A percentile compares a stretch with the other conserved stretches of the same genome.
Conservation (phyloP, 352 stramenopile species). For the Pythium rhizo-oryzae region DNA sequence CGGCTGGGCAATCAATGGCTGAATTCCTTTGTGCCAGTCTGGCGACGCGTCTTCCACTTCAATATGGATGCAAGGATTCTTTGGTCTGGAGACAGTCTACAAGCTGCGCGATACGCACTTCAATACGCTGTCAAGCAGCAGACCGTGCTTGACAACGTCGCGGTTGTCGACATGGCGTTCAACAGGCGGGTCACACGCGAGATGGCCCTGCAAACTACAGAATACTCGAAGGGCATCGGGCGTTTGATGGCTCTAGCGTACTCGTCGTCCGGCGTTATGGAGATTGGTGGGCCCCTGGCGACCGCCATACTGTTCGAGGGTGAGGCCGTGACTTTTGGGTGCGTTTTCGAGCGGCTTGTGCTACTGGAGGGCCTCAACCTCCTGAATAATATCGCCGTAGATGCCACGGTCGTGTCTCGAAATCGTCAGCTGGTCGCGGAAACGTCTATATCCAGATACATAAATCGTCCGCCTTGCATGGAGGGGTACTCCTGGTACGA, state of each 20-base stretch:
- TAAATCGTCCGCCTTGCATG: slow-evolving; percentile 13
- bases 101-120: slow-evolving; percentile 2
- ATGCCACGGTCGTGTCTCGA: slow-evolving; percentile 21
- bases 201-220: not conserved
- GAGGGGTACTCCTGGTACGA: slow-evolving; percentile 31
- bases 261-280: slow-evolving; percentile 29
- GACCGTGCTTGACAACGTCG: too few species aligned
- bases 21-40: slow-evolving; percentile 23
- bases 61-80: slow-evolving; percentile 20
- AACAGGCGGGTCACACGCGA: slow-evolving; percentile 21
- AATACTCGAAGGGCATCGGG: slow-evolving; percentile 18
- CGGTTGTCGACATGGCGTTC: slow-evolving; percentile 2
- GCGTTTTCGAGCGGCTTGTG: slow-evolving; percentile 27
- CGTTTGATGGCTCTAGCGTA: slow-evolving; percentile 26
- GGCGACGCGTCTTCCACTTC: slow-evolving; percentile 32
- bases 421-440: slow-evolving; percentile 20
- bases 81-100: slow-evolving; percentile 3
- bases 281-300: slow-evolving; percentile 29
- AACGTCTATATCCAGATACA: slow-evolving; percentile 28
- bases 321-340: slow-evolving; percentile 28
- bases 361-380: slow-evolving; percentile 27
- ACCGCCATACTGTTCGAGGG: slow-evolving; percentile 28
- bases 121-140: not conserved
- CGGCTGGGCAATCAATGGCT: slow-evolving; percentile 31
- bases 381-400: slow-evolving; percentile 15